Base-by-base conservation (phyloP, 352 stramenopile genomes). In the Aphanomyces stellatus region DNA sequence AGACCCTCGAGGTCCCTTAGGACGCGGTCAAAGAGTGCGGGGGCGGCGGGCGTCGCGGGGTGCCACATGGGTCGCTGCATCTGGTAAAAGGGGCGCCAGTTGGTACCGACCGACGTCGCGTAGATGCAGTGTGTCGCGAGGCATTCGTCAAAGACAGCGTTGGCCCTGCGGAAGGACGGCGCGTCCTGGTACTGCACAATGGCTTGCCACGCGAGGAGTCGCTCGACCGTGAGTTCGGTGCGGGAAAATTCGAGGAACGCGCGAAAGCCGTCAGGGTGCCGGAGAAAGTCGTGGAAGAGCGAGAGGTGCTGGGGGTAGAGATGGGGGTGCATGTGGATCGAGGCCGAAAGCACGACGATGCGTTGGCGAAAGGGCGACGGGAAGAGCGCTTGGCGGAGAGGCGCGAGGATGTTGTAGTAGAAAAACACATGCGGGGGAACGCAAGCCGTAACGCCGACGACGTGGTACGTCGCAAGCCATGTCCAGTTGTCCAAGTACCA, bases 201-300 rank as follows among this genome's bases (percentile, higher is more conserved):
- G 13, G 11, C 19, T 35, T 57, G 49, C 49, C 49, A 57, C 13
- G 49, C 49, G 19, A 57, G 49, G 27, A 57, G 49, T 35, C 17
- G 25, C 19, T 57, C 49, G 7, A 57, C 17, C 25, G 13, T 22
- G 10, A 57, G 49, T 40, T 57, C 49, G 6, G 33, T 30, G 6
- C 49, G 49, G n/a, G 19, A 33, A 34, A 57, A 57, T 24, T 57
- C 49, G 49, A 57, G 49, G 27, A 57, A 57, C 0, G 49, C n/a
- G 25, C 49, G 49, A 30, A 40, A 57, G 2, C 49, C 49, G 19
- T 57, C 49, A 7, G 49, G 25, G 27, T 57, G 49, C 19, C n/a
- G 49, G 33, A 57, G 49, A 57, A 57, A 57, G 22, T 15, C 25
- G 19, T 40, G 19, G 7, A 57, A 57, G 25, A 22, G 25, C 11